A percentile compares a stretch with the other conserved stretches of the same genome.
Evolutionary conservation across 352 stramenopile genomes (phyloP).

Genomic region (Paralagenidium karlingii): DNA sequence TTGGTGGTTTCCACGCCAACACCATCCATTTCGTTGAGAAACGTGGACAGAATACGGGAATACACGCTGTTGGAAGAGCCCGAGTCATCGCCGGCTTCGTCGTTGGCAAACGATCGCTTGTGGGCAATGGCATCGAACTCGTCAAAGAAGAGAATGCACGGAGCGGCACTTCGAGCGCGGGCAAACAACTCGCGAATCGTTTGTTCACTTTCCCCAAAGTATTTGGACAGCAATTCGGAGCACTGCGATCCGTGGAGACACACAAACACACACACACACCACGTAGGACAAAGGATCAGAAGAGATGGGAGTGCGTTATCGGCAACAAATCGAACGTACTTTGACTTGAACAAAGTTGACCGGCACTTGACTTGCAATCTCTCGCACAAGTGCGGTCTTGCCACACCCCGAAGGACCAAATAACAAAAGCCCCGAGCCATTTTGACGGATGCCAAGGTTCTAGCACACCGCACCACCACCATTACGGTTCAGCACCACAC

Average conservation of each 20-base stretch:
- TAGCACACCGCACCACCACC: no score
- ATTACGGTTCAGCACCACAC: no score
- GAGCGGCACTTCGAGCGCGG: constrained; percentile 47
- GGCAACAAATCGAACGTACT: constrained; percentile 12
- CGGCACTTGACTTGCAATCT: constrained; percentile 34
- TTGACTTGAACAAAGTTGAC: constrained; percentile 79
- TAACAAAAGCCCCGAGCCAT: constrained; percentile 67
- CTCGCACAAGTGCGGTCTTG: constrained; percentile 69
- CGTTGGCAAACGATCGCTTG: constrained; percentile 45
- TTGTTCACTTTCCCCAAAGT: constrained; percentile 79
- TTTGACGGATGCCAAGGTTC: no score
- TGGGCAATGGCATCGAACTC: constrained; percentile 75
- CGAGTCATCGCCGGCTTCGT: constrained; percentile 7
- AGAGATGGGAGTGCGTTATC: background rate
- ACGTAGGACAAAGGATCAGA: background rate
- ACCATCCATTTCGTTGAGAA: constrained; percentile 80
- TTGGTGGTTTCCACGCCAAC: constrained; percentile 21
- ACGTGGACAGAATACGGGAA: constrained; percentile 65
- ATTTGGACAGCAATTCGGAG: constrained; percentile 76
- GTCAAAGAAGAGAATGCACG: constrained; percentile 79
- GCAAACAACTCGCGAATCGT: constrained; percentile 69
- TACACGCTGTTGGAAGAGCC: constrained; percentile 39
- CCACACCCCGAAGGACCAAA: constrained; percentile 70
- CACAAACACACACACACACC: constrained; percentile 1
- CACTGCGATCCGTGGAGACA: constrained; percentile 22